Percentiles rank a stretch among this genome's conserved stretches.
Conservation (phyloP, 768 basidiomycete species). For the Pleurotus sapidus region DNA sequence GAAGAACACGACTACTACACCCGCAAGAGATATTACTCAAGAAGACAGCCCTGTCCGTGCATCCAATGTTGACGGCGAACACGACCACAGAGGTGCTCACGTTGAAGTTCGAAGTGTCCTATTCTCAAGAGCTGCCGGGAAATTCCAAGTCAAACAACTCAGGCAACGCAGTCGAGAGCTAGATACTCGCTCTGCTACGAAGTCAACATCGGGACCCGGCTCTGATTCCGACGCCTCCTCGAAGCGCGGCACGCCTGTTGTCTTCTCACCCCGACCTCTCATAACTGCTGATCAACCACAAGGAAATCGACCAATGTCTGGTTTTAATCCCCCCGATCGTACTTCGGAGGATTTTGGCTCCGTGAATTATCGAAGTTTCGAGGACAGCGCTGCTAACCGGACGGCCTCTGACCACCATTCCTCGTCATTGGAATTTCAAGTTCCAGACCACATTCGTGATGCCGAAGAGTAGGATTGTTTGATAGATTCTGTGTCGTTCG, state of each 20-base stretch:
- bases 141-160: constrained; percentile 2
- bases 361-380: not conserved
- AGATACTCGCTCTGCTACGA: not conserved
- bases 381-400: not conserved
- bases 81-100: not conserved
- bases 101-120: not conserved
- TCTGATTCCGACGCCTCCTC: not conserved
- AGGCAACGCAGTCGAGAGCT: not conserved
- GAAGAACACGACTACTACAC: not conserved
- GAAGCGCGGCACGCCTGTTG: not conserved
- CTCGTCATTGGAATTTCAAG: not conserved
- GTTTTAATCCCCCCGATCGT: not conserved
- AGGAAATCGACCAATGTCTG: not conserved
- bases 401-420: not conserved
- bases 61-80: not conserved
- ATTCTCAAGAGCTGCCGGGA: not conserved
- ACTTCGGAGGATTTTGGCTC: not conserved
- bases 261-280: not conserved
- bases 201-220: not conserved
- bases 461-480: not conserved
- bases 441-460: constrained; percentile 1
- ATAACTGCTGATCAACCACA: not conserved
- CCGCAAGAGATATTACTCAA: not conserved
- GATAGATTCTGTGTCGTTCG: too few relatives aligned
- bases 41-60: not conserved